Evolutionary conservation across 495 filamentous ascomycete genomes (phyloP).

Genomic region (Talaromyces proteolyticus): DNA sequence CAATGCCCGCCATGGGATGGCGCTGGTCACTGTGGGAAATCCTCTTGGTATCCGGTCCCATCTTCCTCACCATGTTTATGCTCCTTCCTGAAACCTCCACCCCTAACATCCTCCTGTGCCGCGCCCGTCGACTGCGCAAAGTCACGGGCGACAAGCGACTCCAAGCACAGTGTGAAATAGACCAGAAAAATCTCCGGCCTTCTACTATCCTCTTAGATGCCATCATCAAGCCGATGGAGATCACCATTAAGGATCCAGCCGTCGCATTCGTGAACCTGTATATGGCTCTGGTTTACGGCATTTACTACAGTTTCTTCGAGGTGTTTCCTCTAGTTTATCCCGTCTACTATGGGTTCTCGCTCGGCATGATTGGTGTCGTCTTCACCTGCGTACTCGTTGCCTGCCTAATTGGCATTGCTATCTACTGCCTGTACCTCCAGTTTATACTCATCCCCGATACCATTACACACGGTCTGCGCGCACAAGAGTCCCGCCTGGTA

Average conservation of each 20-base stretch:
- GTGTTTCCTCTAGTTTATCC: slow-evolving; percentile 48
- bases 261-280: slow-evolving; percentile 47
- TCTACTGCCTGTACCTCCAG: not conserved
- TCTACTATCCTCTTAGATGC: slow-evolving; percentile 30
- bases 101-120: slow-evolving; percentile 49
- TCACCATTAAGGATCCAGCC: slow-evolving; percentile 42
- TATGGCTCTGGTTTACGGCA: slow-evolving; percentile 45
- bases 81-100: slow-evolving; percentile 51
- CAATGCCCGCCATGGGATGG: slow-evolving; percentile 30
- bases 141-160: slow-evolving; percentile 26
- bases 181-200: slow-evolving; percentile 19
- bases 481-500: not conserved
- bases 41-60: slow-evolving; percentile 36
- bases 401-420: not conserved
- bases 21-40: slow-evolving; percentile 43
- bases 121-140: slow-evolving; percentile 43
- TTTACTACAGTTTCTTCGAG: slow-evolving; percentile 54
- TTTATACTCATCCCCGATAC: no score
- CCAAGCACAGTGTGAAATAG: slow-evolving; percentile 33
- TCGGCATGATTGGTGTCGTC: slow-evolving; percentile 37
- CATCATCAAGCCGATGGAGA: slow-evolving; percentile 35
- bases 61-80: slow-evolving; percentile 44
- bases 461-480: no score
- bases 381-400: slow-evolving; percentile 47
- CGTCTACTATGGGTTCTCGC: slow-evolving; percentile 40